Evolutionary conservation across 1,139 yeast genomes (phyloP).

Genomic region (Candida sanyaensis): DNA sequence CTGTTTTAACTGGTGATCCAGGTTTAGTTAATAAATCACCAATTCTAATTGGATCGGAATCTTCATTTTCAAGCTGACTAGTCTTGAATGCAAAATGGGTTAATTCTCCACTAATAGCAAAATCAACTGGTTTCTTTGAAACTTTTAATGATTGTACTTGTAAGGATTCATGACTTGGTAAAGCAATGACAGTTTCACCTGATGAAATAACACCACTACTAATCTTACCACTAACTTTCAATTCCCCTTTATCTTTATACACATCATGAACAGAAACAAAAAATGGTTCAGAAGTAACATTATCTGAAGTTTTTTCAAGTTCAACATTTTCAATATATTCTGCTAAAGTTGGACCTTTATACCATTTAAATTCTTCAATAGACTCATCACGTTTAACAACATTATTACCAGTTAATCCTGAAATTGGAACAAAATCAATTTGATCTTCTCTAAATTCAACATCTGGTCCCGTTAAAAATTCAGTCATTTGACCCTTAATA

Average conservation of each 20-base stretch:
- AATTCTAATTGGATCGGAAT: constrained; percentile 49
- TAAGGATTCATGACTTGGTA: constrained; percentile 50
- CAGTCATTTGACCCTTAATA: constrained; percentile 58
- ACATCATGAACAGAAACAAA: constrained; percentile 54
- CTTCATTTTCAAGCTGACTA: constrained; percentile 44
- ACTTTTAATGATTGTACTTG: constrained; percentile 35
- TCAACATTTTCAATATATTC: constrained; percentile 49
- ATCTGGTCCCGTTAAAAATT: constrained; percentile 54
- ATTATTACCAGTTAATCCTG: constrained; percentile 84
- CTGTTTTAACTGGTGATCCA: constrained; percentile 47
- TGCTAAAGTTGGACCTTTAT: constrained; percentile 65
- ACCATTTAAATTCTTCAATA: constrained; percentile 52
- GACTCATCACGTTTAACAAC: constrained; percentile 51
- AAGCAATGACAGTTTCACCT: constrained; percentile 67
- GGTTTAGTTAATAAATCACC: constrained; percentile 74
- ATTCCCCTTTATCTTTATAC: constrained; percentile 29
- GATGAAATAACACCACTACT: constrained; percentile 74
- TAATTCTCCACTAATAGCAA: constrained; percentile 72
- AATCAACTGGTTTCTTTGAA: constrained; percentile 27
- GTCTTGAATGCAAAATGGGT: constrained; percentile 58
- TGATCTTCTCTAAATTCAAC: constrained; percentile 59
- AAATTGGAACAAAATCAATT: constrained; percentile 74
- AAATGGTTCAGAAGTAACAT: constrained; percentile 40
- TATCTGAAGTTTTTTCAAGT: constrained; percentile 19
- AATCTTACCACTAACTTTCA: constrained; percentile 68